Evolutionary conservation across 305 asterid genomes (phyloP).

Genomic region (Plantago coronopus): DNA sequence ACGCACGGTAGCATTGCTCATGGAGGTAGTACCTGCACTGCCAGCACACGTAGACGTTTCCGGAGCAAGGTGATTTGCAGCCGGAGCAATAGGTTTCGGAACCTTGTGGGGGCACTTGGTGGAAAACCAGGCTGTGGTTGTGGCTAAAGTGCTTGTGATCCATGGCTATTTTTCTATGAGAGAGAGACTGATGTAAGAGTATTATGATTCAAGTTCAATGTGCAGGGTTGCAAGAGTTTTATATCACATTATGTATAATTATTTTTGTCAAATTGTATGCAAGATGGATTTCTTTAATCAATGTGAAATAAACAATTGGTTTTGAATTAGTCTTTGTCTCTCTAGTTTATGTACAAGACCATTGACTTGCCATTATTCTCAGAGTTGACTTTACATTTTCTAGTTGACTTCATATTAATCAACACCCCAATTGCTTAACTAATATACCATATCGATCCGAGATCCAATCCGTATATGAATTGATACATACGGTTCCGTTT

Average conservation of each 20-base stretch:
- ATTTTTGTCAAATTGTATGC: not conserved
- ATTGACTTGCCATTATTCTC: not conserved
- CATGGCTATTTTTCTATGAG: slow-evolving; percentile 23
- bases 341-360: not conserved
- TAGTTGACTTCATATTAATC: too few relatives aligned
- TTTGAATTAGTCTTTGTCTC: not conserved
- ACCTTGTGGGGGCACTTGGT: slow-evolving; percentile 49
- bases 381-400: not conserved
- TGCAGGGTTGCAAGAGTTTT: not conserved
- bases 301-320: not conserved
- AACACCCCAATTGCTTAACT: too few relatives aligned
- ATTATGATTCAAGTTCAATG: slow-evolving; percentile 11
- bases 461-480: too few relatives aligned
- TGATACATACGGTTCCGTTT: too few relatives aligned
- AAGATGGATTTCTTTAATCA: not conserved
- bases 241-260: not conserved
- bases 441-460: too few relatives aligned
- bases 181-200: not conserved
- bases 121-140: slow-evolving; percentile 47
- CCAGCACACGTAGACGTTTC: slow-evolving; percentile 53
- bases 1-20: slow-evolving; percentile 31
- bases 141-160: slow-evolving; percentile 73
- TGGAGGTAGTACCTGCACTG: slow-evolving; percentile 62
- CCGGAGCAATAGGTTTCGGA: slow-evolving; percentile 55
- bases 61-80: slow-evolving; percentile 47